phyloP scores from a whole-genome alignment of 306 rosid species.

The Vigna reflexopilosa region DNA sequence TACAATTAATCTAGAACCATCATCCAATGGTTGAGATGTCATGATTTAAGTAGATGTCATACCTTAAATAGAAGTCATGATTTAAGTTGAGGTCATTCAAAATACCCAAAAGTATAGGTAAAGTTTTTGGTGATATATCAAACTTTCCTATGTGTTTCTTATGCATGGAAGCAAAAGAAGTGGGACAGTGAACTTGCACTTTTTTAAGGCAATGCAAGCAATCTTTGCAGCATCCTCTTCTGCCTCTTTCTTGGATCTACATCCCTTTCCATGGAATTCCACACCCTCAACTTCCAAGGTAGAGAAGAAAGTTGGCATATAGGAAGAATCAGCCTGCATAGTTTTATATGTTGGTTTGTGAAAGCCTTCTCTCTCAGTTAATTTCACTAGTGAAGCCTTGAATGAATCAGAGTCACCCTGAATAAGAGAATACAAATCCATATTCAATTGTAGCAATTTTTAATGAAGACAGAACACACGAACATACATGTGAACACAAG shows the following conservation, averaged over 20 bases:
- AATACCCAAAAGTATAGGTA: not conserved
- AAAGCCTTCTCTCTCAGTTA: constrained; percentile 53
- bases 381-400: constrained; percentile 61
- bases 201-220: constrained; percentile 50
- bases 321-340: constrained; percentile 35
- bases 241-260: constrained; percentile 53
- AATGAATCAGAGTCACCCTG: constrained; percentile 49
- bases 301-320: constrained; percentile 52
- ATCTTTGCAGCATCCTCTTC: constrained; percentile 59
- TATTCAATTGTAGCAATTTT: not conserved
- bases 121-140: not conserved
- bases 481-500: not conserved
- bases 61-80: not conserved
- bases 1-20: not conserved
- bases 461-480: not conserved
- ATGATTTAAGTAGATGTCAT: not conserved
- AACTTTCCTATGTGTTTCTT: not conserved
- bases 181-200: constrained; percentile 43
- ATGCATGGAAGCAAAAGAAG: constrained; percentile 1
- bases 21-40: not conserved
- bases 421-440: constrained; percentile 19
- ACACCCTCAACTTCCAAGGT: constrained; percentile 49
- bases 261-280: constrained; percentile 50
- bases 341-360: constrained; percentile 57
- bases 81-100: not conserved